phyloP scores from a whole-genome alignment of 2,329 filamentous ascomycete species.

The Atkinsonella hypoxylon region DNA sequence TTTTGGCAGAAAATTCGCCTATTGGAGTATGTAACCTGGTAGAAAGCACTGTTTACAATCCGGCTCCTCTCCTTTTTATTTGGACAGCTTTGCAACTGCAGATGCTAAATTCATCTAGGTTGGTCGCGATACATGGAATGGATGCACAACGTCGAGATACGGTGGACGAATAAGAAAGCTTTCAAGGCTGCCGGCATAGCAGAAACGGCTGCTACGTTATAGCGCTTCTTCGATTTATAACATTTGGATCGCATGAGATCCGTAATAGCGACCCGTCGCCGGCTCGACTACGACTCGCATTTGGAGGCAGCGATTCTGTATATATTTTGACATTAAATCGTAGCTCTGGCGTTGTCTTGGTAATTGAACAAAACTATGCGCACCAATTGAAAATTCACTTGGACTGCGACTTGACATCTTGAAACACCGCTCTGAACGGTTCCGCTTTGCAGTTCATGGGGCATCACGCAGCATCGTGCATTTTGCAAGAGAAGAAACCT shows the following conservation, averaged over 20 bases:
- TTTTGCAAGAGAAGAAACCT: background rate
- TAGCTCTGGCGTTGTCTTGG: background rate
- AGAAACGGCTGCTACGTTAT: constrained; percentile 47
- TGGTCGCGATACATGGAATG: constrained; percentile 93
- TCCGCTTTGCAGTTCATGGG: no score
- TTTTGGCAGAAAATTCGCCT: constrained; percentile 86
- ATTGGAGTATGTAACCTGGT: constrained; percentile 59
- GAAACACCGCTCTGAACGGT: no score
- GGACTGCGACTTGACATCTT: no score
- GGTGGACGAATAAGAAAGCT: constrained; percentile 46
- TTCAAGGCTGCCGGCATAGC: constrained; percentile 53
- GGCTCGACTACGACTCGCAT: background rate
- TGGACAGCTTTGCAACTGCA: background rate
- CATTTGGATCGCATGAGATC: background rate
- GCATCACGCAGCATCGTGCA: background rate
- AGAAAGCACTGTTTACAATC: no score
- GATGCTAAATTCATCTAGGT: constrained; percentile 36
- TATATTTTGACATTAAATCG: background rate
- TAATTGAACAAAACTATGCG: background rate
- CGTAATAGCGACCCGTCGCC: background rate
- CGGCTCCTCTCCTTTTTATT: background rate
- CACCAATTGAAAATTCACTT: no score
- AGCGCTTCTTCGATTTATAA: constrained; percentile 7
- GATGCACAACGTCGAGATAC: constrained; percentile 71
- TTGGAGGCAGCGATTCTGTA: background rate